Base-by-base conservation (phyloP, 495 filamentous ascomycete species). In the Penicilliopsis zonata region DNA sequence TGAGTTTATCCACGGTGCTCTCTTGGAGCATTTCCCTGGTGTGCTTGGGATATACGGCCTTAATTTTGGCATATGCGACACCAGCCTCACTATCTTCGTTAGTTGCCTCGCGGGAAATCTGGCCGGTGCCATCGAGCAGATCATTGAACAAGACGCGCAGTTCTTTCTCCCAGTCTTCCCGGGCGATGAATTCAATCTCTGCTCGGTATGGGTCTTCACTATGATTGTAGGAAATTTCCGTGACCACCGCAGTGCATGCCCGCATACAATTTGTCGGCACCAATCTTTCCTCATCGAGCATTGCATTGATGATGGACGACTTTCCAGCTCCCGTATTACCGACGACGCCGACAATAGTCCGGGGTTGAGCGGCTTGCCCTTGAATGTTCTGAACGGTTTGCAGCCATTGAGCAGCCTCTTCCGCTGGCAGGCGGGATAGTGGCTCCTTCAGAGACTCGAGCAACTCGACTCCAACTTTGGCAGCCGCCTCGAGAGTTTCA, bases 211-310 rank as follows among this genome's bases (percentile, higher is more conserved):
- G 59, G 18, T 50, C 40, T 2, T 57, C 46, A 13, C 71, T 61
- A 14, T 68, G 26, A n/a, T 78, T 79, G 44, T 67, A 82, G 0
- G 74, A 73, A 9, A 82, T 67, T 40, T 82, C 78, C 0, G 69
- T 80, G 0, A 73, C 68, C 7, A 73, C 70, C 0, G 77, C 76
- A 3, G 78, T 82, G 37, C 74, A 80, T 6, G 74, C 77, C 36
- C 72, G 54, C 69, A 72, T 74, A 40, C 68, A 71, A 32, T 70
- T 70, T 9, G 69, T 73, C 10, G 67, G 57, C 3, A 72, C 55
- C 14, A 70, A 46, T 0, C 53, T 51, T 30, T 72, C 62, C 23
- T 77, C 67, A 13, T 76, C 70, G 12, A 73, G 51, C 8, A 78
- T 46, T 2, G 69, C 70, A 43, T 76, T 77, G 35, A 78, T 77